Percentiles rank a stretch among this genome's conserved stretches.
Conservation (phyloP, 352 stramenopile species). For the Peronospora belbahrii region DNA sequence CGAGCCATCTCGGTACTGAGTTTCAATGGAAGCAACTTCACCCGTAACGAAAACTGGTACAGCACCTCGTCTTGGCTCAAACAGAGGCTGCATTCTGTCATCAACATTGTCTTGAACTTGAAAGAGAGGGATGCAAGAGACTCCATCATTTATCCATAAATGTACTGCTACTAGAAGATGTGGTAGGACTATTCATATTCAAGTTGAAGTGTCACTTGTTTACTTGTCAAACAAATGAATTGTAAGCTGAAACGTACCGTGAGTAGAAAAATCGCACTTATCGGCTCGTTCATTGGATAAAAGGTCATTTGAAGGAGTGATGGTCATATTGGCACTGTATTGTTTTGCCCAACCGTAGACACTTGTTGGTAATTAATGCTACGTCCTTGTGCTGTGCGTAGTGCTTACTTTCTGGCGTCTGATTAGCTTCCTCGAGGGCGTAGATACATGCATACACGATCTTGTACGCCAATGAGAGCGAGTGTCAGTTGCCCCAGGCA, state of each 20-base stretch:
- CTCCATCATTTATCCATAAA: constrained; percentile 3
- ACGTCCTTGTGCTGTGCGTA: too few relatives aligned
- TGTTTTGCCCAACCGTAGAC: too few relatives aligned
- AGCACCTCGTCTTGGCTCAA: constrained; percentile 5
- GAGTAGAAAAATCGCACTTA: constrained; percentile 17
- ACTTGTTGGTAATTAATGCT: too few relatives aligned
- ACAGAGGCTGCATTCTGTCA: constrained; percentile 28
- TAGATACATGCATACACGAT: too few relatives aligned
- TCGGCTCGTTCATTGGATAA: constrained; percentile 8
- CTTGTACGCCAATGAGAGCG: too few relatives aligned
- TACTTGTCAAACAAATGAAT: constrained; percentile 8
- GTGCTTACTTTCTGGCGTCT: too few relatives aligned
- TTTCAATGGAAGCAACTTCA: constrained; percentile 12
- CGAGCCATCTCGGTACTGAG: constrained; percentile 37
- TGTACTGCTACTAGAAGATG: constrained; percentile 15
- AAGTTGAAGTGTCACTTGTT: constrained; percentile 7
- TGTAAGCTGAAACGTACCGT: constrained; percentile 9
- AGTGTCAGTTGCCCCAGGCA: too few relatives aligned
- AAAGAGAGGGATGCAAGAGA: constrained; percentile 8
- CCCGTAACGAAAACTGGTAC: constrained; percentile 8
- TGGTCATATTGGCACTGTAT: constrained; percentile 19
- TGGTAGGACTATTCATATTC: constrained; percentile 20
- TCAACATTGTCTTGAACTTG: constrained; percentile 16
- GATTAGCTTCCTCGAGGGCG: too few relatives aligned
- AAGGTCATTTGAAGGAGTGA: constrained; percentile 9